Evolutionary conservation across 73 alveolate species (phyloP), one percentile per base, ranked within the genome.

Genomic region (Durusdinium trenchii): DNA sequence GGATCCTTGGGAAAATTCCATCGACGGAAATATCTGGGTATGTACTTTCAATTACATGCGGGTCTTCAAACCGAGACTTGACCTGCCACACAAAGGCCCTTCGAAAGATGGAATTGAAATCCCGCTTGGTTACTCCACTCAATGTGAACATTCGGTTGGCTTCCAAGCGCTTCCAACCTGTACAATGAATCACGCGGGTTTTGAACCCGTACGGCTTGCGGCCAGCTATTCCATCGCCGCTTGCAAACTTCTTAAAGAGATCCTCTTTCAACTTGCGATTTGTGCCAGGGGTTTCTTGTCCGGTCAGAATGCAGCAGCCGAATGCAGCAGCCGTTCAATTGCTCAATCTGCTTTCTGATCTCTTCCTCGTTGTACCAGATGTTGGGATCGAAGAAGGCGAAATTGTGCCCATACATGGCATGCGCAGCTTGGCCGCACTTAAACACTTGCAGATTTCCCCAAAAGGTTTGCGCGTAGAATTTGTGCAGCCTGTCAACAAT

Each of bases 101-200:
- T 20, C 81, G 82, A 9, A 54, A 35, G 45, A 86, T 86, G 45
- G 95, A 52, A 35, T 86, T 86, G 82, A 86, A 86, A 35, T 86
- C 50, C 47, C 67, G 16, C 32, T n/a, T 28, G 38, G 42, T 86
- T 35, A 86, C 82, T 32, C 60, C 43, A 45, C 10, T 6, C 42
- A 89, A 89, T 9, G n/a, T 45, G 23, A 62, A 43, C 75, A 64
- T 67, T 23, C 69, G 32, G 69, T 57, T 12, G 12, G 69, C 69
- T 23, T 23, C 69, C 69, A 57, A 57, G 69, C 12, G 69, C 23
- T 57, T 57, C 69, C 69, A 57, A 12, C 69, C 69, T 16, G 23
- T 57, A 12, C 12, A 23, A 16, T 57, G 32, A 12, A 57, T 23
- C 69, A 57, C 23, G 32, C 69, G 69, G 69, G 69, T 57, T 23